Evolutionary conservation across 2,329 filamentous ascomycete species (phyloP).

Genomic region (Microcyclospora tardicrescens): DNA sequence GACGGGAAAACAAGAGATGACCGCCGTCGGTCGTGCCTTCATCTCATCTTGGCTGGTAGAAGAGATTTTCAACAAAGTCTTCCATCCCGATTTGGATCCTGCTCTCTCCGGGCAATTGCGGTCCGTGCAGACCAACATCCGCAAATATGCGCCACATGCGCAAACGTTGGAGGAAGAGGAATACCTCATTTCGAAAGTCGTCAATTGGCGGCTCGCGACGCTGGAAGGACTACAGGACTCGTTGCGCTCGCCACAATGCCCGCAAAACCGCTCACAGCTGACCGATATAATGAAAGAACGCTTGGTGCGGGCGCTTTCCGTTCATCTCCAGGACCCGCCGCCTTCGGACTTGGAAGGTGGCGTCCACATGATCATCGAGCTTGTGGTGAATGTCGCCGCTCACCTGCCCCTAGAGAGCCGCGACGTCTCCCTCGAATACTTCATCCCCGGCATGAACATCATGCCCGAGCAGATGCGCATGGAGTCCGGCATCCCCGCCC

Average conservation of each 20-base stretch:
- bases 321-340: conserved; percentile 62
- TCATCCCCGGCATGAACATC: conserved; percentile 60
- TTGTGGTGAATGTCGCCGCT: conserved; percentile 71
- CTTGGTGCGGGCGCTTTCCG: conserved; percentile 57
- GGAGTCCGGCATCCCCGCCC: conserved; percentile 45
- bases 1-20: conserved; percentile 95
- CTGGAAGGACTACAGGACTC: conserved; percentile 72
- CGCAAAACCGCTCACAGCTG: conserved; percentile 50
- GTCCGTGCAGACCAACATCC: conserved; percentile 75
- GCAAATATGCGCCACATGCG: conserved; percentile 58
- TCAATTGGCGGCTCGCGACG: conserved; percentile 87
- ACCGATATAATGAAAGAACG: conserved; percentile 48
- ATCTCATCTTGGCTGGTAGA: conserved; percentile 85
- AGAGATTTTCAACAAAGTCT: conserved; percentile 80
- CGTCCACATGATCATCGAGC: conserved; percentile 82
- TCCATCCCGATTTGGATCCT: conserved; percentile 76
- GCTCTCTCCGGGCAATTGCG: conserved; percentile 68
- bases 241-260: conserved; percentile 52
- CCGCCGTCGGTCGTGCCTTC: conserved; percentile 75
- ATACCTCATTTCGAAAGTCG: conserved; percentile 71
- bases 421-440: conserved; percentile 79
- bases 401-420: conserved; percentile 84
- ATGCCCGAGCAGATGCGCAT: conserved; percentile 70
- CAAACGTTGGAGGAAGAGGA: conserved; percentile 79
- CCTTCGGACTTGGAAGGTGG: conserved; percentile 75